Evolutionary conservation across 768 basidiomycete species (phyloP).

Genomic region (Mycena olivaceomarginata): DNA sequence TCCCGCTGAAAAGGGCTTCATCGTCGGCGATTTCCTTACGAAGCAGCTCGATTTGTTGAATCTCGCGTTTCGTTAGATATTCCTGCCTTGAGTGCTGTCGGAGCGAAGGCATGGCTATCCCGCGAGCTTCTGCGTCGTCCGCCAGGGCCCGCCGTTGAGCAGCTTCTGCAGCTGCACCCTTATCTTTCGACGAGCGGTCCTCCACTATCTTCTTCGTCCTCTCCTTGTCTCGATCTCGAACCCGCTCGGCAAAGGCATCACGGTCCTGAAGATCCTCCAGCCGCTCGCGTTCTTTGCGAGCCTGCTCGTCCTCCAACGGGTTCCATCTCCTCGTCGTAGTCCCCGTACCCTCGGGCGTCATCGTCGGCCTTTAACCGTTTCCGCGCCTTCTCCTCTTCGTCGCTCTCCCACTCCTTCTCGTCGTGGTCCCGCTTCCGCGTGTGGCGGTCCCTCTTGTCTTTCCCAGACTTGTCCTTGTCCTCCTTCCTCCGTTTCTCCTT

Average conservation of each 20-base stretch:
- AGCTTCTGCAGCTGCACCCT: slow-evolving; percentile 88
- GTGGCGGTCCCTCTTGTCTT: slow-evolving; percentile 76
- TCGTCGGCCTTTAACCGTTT: slow-evolving; percentile 78
- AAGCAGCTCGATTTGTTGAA: slow-evolving; percentile 95
- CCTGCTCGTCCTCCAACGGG: slow-evolving; percentile 82
- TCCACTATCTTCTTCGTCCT: slow-evolving; percentile 94
- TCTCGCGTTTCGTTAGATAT: slow-evolving; percentile 97
- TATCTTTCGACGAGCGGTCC: slow-evolving; percentile 88
- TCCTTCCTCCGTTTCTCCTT: slow-evolving; percentile 66
- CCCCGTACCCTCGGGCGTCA: slow-evolving; percentile 51
- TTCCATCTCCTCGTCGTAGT: slow-evolving; percentile 66
- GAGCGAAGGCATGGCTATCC: slow-evolving; percentile 77
- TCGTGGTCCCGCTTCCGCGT: slow-evolving; percentile 89
- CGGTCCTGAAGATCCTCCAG: slow-evolving; percentile 88
- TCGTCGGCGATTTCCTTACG: slow-evolving; percentile 96
- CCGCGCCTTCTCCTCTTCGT: slow-evolving; percentile 86
- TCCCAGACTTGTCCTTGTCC: slow-evolving; percentile 60
- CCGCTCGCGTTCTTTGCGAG: slow-evolving; percentile 82
- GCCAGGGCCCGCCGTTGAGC: slow-evolving; percentile 87
- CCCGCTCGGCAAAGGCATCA: slow-evolving; percentile 94
- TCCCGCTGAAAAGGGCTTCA: slow-evolving; percentile 91
- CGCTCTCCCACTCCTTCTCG: slow-evolving; percentile 92
- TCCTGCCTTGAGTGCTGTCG: slow-evolving; percentile 95
- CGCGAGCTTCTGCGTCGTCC: slow-evolving; percentile 81
- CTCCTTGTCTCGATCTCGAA: slow-evolving; percentile 88